These are phyloP conservation scores for Escallonia herrerae DNA, from an alignment of 129 eudicot genomes.

Conservation along the genomic window DNA sequence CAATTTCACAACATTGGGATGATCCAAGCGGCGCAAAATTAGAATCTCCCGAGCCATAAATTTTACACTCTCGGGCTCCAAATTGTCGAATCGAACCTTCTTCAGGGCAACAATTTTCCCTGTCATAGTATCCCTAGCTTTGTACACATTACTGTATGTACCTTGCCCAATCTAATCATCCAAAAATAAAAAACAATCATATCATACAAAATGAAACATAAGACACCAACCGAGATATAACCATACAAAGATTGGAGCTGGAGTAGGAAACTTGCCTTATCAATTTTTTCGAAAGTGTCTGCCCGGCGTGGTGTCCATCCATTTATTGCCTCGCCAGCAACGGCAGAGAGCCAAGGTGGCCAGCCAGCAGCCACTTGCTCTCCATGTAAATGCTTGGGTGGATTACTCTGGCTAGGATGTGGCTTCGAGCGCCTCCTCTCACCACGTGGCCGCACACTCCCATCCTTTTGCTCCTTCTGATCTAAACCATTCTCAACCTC, in stretches of 20 bases:
- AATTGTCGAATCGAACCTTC: constrained; percentile 80
- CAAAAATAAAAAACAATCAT: background rate
- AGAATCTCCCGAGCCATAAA: constrained; percentile 82
- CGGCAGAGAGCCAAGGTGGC: constrained; percentile 86
- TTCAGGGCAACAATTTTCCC: constrained; percentile 79
- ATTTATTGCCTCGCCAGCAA: constrained; percentile 78
- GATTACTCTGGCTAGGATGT: constrained; percentile 66
- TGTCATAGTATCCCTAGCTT: constrained; percentile 70
- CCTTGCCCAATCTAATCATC: constrained; percentile 79
- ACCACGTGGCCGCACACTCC: constrained; percentile 29
- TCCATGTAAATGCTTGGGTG: constrained; percentile 60
- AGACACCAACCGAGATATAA: background rate
- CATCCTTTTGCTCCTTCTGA: constrained; percentile 45
- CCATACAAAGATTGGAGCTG: background rate
- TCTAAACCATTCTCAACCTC: constrained; percentile 42
- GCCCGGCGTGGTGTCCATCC: constrained; percentile 92
- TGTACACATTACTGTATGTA: constrained; percentile 86
- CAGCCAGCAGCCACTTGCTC: constrained; percentile 96
- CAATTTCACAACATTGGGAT: constrained; percentile 72
- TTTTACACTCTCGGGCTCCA: constrained; percentile 82
- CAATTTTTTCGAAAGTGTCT: constrained; percentile 73
- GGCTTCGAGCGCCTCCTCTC: constrained; percentile 58
- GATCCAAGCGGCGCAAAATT: constrained; percentile 79
- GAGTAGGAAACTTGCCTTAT: constrained; percentile 40
- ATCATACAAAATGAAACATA: constrained; percentile 2